A percentile compares a stretch with the other conserved stretches of the same genome.
phyloP scores from a whole-genome alignment of 2,329 filamentous ascomycete species.

The Pyrenophora teres region DNA sequence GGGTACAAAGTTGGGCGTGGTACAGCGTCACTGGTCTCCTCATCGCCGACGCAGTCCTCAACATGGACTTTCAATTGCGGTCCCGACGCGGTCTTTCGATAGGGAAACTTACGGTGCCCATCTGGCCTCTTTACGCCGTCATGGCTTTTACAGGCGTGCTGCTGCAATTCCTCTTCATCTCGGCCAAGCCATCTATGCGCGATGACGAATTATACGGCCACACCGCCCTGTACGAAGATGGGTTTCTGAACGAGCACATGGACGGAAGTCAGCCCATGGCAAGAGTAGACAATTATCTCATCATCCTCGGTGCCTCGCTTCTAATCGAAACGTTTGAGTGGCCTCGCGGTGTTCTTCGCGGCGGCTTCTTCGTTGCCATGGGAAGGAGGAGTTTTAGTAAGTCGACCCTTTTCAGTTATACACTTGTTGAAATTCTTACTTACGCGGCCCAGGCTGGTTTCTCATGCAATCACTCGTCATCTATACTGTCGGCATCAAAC shows the following conservation, averaged over 20 bases:
- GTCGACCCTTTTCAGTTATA: constrained; percentile 14
- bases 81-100: constrained; percentile 25
- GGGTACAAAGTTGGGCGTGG: constrained; percentile 56
- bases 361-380: constrained; percentile 44
- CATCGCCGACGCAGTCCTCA: constrained; percentile 49
- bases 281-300: constrained; percentile 51
- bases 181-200: constrained; percentile 44
- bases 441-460: constrained; percentile 45
- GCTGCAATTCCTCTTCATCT: constrained; percentile 53
- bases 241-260: constrained; percentile 43
- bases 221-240: constrained; percentile 49
- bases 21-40: constrained; percentile 57
- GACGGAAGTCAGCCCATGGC: constrained; percentile 45
- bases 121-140: constrained; percentile 42
- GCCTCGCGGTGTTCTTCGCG: constrained; percentile 45
- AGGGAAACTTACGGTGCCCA: constrained; percentile 15
- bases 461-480: constrained; percentile 50
- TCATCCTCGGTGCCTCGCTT: constrained; percentile 50
- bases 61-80: constrained; percentile 47
- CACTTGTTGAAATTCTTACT: constrained; percentile 5
- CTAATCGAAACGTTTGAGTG: constrained; percentile 48
- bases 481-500: constrained; percentile 51
- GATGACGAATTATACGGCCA: constrained; percentile 49
- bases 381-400: constrained; percentile 53
- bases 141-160: constrained; percentile 44